phyloP scores from a whole-genome alignment of 768 basidiomycete species.

The Antrodiella citrinella region DNA sequence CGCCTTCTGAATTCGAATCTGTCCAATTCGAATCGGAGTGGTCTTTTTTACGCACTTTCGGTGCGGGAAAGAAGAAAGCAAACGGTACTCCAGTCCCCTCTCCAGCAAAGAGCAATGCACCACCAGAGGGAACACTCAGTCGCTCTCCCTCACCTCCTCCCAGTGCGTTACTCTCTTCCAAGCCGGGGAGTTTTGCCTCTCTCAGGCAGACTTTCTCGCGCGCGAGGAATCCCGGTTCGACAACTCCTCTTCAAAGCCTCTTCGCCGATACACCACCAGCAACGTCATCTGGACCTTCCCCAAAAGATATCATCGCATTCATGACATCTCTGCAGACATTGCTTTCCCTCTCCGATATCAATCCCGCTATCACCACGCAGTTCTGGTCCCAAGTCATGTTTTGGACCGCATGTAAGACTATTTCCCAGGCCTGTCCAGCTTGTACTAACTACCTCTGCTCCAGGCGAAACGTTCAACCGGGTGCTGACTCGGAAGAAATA shows the following conservation, averaged over 20 bases:
- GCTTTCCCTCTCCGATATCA: constrained; percentile 79
- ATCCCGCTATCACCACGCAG: constrained; percentile 82
- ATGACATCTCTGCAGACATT: constrained; percentile 81
- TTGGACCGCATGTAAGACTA: constrained; percentile 83
- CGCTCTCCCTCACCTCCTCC: constrained; percentile 32
- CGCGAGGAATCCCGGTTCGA: constrained; percentile 35
- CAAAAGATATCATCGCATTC: constrained; percentile 61
- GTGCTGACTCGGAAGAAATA: constrained; percentile 89
- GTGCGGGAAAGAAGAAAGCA: constrained; percentile 47
- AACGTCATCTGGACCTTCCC: constrained; percentile 29
- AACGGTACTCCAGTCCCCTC: constrained; percentile 16
- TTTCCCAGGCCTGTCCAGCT: neutral
- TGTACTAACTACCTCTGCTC: constrained; percentile 2
- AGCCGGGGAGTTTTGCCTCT: constrained; percentile 48
- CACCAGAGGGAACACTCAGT: constrained; percentile 3
- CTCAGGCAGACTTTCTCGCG: constrained; percentile 56
- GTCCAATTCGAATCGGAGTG: constrained; percentile 96
- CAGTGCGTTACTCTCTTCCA: constrained; percentile 44
- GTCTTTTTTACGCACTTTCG: constrained; percentile 78
- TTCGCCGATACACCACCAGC: constrained; percentile 33
- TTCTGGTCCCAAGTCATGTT: constrained; percentile 98
- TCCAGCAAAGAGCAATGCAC: neutral
- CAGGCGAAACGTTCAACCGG: constrained; percentile 82
- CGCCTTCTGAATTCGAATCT: constrained; percentile 71
- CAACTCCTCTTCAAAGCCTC: constrained; percentile 40